Conservation (phyloP, 176 grass and related monocot species). For the Cymbopogon citratus region DNA sequence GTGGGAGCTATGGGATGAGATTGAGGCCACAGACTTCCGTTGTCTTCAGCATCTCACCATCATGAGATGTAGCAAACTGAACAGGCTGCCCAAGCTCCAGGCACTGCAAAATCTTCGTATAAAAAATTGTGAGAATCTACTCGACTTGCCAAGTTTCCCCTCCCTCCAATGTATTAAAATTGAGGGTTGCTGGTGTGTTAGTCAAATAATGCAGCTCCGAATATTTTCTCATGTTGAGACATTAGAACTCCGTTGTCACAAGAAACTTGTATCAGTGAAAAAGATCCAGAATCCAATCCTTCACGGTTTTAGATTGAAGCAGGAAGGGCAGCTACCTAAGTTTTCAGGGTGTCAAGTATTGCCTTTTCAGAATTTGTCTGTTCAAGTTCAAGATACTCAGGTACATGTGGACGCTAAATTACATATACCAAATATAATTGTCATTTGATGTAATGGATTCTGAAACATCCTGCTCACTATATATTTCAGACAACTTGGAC, state of each 20-base stretch:
- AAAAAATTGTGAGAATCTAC: slow-evolving; percentile 19
- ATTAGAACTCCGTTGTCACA: not conserved
- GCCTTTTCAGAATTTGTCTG: slow-evolving; percentile 2
- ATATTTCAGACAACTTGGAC: slow-evolving; percentile 17
- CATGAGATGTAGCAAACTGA: slow-evolving; percentile 29
- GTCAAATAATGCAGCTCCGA: slow-evolving; percentile 8
- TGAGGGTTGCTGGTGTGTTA: slow-evolving; percentile 14
- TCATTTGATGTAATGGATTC: not conserved
- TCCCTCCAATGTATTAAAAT: slow-evolving; percentile 23
- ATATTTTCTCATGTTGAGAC: slow-evolving; percentile 15
- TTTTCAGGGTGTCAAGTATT: not conserved
- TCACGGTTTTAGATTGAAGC: not conserved
- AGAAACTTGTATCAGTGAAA: slow-evolving; percentile 20
- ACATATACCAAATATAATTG: not conserved
- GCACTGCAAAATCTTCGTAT: slow-evolving; percentile 10
- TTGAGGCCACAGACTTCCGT: slow-evolving; percentile 28
- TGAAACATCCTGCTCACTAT: not conserved
- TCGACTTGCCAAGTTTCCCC: slow-evolving; percentile 17
- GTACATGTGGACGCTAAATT: slow-evolving; percentile 3
- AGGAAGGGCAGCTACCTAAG: not conserved
- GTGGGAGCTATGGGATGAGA: slow-evolving; percentile 45
- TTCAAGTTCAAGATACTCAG: slow-evolving; percentile 26
- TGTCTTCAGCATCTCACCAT: slow-evolving; percentile 30
- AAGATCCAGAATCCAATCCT: not conserved
- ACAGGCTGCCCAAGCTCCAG: slow-evolving; percentile 22